Conservation (phyloP, 495 filamentous ascomycete genomes). For the Annulohypoxylon stygium region DNA sequence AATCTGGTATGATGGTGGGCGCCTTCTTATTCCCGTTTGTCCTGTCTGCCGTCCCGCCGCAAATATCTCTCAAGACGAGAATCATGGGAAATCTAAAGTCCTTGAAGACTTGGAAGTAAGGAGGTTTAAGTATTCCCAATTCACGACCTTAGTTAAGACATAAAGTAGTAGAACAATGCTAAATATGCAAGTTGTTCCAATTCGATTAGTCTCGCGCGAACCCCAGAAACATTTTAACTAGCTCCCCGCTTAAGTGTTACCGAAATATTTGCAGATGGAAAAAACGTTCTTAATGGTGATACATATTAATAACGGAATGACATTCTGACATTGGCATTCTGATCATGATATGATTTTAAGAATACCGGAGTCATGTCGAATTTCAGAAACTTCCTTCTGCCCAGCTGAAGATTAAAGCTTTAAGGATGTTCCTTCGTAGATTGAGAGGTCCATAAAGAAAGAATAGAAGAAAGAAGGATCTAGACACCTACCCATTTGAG, state of each 20-base stretch:
- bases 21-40: conserved; percentile 15
- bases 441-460: too few relatives aligned
- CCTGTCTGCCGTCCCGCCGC: conserved; percentile 8
- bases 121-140: conserved; percentile 20
- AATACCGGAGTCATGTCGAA: background rate
- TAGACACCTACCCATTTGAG: background rate
- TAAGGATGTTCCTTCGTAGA: too few relatives aligned
- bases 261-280: background rate
- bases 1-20: conserved; percentile 27
- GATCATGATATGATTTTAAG: background rate
- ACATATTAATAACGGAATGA: background rate
- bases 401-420: background rate
- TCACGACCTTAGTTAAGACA: background rate
- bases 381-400: background rate
- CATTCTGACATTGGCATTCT: background rate
- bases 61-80: background rate
- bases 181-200: conserved; percentile 16
- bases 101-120: background rate
- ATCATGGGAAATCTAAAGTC: background rate
- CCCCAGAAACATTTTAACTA: conserved; percentile 38
- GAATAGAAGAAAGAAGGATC: too few relatives aligned
- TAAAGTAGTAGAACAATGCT: conserved; percentile 4
- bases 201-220: conserved; percentile 24
- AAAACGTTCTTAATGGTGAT: background rate
- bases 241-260: conserved; percentile 15